Evolutionary conservation across 495 filamentous ascomycete species (phyloP).

Genomic region (Aspergillus bridgeri): DNA sequence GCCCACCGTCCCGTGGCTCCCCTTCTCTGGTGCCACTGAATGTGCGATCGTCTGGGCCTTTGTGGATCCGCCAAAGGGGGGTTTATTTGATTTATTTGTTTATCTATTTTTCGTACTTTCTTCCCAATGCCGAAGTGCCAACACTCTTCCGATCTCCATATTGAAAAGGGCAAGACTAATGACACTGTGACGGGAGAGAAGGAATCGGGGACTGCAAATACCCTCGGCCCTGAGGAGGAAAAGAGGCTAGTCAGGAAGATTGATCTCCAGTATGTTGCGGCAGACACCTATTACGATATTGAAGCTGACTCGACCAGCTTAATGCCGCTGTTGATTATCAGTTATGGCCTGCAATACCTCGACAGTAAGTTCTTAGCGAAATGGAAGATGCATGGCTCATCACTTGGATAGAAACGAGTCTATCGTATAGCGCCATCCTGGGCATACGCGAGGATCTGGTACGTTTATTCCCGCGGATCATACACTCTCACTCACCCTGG

Average conservation of each 20-base stretch:
- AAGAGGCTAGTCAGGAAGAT: conserved; percentile 15
- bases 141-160: not conserved
- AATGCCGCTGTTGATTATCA: conserved; percentile 15
- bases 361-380: conserved; percentile 12
- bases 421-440: conserved; percentile 49
- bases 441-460: conserved; percentile 42
- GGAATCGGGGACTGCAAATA: conserved; percentile 1
- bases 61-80: not conserved
- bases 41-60: not conserved
- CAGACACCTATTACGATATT: not conserved
- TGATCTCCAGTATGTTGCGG: conserved; percentile 8
- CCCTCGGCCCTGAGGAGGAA: conserved; percentile 8
- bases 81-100: too few species aligned
- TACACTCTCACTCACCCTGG: not conserved
- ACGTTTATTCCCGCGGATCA: not conserved
- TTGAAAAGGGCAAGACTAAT: not conserved
- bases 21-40: not conserved
- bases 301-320: conserved; percentile 3
- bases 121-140: not conserved
- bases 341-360: conserved; percentile 16
- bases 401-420: conserved; percentile 31
- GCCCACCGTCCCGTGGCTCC: not conserved
- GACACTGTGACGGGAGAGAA: not conserved
- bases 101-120: not conserved
- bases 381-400: not conserved